These are phyloP conservation scores for Penicillium italicum DNA, from an alignment of 2,329 filamentous ascomycete species.

Conservation along the genomic window DNA sequence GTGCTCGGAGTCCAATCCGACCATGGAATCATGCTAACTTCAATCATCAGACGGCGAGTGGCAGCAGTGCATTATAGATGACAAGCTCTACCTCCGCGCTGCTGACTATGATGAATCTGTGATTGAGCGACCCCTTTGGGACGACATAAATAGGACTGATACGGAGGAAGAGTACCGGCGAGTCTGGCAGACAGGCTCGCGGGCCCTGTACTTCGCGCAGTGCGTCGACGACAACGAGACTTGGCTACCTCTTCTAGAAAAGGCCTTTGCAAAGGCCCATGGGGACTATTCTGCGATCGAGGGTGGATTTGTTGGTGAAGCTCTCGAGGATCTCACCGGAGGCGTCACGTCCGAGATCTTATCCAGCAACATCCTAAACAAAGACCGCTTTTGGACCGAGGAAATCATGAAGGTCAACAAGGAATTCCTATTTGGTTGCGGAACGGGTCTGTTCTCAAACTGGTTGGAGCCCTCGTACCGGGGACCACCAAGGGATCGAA, in stretches of 20 bases:
- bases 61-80: conserved; percentile 88
- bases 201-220: conserved; percentile 74
- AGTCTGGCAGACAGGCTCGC: conserved; percentile 69
- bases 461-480: conserved; percentile 40
- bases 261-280: conserved; percentile 80
- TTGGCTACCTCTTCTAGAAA: conserved; percentile 76
- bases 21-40: not conserved
- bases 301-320: conserved; percentile 67
- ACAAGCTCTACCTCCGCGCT: conserved; percentile 80
- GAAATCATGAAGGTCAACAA: conserved; percentile 77
- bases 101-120: conserved; percentile 78
- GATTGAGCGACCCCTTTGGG: conserved; percentile 68
- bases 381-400: conserved; percentile 77
- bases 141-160: conserved; percentile 70
- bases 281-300: conserved; percentile 73
- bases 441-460: conserved; percentile 46
- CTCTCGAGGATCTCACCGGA: conserved; percentile 57
- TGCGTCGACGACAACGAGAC: conserved; percentile 75
- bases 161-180: conserved; percentile 68
- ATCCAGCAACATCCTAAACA: conserved; percentile 53
- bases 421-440: conserved; percentile 59
- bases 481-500: conserved; percentile 37
- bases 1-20: not conserved
- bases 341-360: conserved; percentile 48
- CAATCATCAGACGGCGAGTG: conserved; percentile 68